Percentiles rank a stretch among this genome's conserved stretches.
phyloP scores from a whole-genome alignment of 176 grass and related monocot genomes.

The Eragrostis curvula region DNA sequence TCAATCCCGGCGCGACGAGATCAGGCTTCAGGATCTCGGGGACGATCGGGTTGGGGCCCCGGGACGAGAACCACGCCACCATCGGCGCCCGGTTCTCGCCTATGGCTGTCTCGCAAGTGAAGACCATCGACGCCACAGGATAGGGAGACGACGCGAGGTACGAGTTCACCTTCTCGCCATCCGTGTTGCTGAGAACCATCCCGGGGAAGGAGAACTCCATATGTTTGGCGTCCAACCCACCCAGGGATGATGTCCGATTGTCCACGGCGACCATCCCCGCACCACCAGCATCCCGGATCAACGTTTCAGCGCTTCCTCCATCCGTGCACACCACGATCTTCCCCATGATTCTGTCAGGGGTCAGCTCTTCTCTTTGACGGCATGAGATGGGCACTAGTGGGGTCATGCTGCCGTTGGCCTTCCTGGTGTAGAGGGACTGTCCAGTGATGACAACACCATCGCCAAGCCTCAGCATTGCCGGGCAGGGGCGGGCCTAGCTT shows the following conservation, averaged over 20 bases:
- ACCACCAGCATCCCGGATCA: neutral
- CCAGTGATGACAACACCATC: no score
- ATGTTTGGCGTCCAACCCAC: neutral
- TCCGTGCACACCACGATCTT: neutral
- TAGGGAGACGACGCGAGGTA: slow-evolving; percentile 6
- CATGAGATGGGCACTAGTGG: no score
- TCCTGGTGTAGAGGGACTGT: no score
- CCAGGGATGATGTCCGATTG: neutral
- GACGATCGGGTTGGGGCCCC: slow-evolving; percentile 18
- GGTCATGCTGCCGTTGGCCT: no score
- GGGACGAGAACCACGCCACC: slow-evolving; percentile 33
- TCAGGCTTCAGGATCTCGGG: neutral
- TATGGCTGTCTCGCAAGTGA: slow-evolving; percentile 15
- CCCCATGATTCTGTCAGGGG: no score
- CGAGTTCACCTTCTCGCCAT: neutral
- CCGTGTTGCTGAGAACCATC: slow-evolving; percentile 13
- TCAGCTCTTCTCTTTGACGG: no score
- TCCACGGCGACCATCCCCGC: neutral
- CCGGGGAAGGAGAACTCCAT: neutral
- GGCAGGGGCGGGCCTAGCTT: no score
- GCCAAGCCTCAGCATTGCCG: no score
- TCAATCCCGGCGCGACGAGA: slow-evolving; percentile 20
- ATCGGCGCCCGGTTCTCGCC: slow-evolving; percentile 43
- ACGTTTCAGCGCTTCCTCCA: neutral
- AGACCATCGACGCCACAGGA: slow-evolving; percentile 27